phyloP scores from a whole-genome alignment of 1,284 basidiomycete genomes.

The Nidula niveotomentosa region DNA sequence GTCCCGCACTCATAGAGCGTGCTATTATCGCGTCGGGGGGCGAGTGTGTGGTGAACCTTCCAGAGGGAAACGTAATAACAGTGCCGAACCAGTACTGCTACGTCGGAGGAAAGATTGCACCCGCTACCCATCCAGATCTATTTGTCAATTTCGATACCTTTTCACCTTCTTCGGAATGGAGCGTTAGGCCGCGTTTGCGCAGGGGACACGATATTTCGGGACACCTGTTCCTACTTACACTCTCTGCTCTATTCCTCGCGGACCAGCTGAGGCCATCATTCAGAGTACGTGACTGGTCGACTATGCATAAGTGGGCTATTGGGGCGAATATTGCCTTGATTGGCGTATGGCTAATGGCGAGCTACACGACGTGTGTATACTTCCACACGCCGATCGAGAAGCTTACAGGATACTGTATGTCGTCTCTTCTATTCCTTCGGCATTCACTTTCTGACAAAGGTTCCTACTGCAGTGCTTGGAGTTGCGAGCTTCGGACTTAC shows the following conservation, averaged over 20 bases:
- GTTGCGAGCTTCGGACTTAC: slow-evolving; percentile 32
- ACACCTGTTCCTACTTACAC: slow-evolving; percentile 89
- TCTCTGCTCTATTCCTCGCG: slow-evolving; percentile 79
- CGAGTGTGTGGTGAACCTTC: slow-evolving; percentile 72
- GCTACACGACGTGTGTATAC: slow-evolving; percentile 83
- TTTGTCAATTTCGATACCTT: slow-evolving; percentile 42
- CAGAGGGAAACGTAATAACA: slow-evolving; percentile 48
- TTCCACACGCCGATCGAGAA: slow-evolving; percentile 93
- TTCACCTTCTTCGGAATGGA: slow-evolving; percentile 39
- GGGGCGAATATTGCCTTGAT: slow-evolving; percentile 50
- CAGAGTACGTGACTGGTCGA: slow-evolving; percentile 33
- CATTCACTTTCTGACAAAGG: slow-evolving; percentile 4
- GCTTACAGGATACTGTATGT: slow-evolving; percentile 78
- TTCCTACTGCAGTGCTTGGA: slow-evolving; percentile 31
- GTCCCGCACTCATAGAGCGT: slow-evolving; percentile 80
- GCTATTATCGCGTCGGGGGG: slow-evolving; percentile 79
- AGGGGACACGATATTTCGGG: slow-evolving; percentile 94
- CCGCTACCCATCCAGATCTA: slow-evolving; percentile 62
- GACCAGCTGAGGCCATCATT: slow-evolving; percentile 68
- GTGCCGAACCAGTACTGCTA: slow-evolving; percentile 67
- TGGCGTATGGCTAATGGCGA: slow-evolving; percentile 73
- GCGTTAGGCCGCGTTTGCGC: slow-evolving; percentile 54
- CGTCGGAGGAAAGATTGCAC: slow-evolving; percentile 48
- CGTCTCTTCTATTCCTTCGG: slow-evolving; percentile 11
- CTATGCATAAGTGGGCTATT: slow-evolving; percentile 46